A percentile compares a stretch with the other conserved stretches of the same genome.
Evolutionary conservation across 78 protist genomes (phyloP).

Genomic region (slime mould (Dictyostelium discoideum)): DNA sequence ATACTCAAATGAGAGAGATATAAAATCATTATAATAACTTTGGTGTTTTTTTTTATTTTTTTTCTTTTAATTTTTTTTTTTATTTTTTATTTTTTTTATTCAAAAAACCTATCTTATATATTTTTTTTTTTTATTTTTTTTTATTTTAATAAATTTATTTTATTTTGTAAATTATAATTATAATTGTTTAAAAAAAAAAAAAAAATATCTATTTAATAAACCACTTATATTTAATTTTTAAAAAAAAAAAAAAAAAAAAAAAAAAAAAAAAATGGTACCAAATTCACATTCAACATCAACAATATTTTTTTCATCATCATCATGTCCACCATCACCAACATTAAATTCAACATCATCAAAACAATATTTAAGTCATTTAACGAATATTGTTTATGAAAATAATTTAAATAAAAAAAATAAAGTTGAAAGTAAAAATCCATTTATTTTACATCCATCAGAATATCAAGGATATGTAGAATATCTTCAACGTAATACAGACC

Average conservation of each 20-base stretch:
- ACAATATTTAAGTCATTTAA: background rate
- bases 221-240: no score
- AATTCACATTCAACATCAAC: background rate
- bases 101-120: background rate
- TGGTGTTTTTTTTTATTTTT: background rate
- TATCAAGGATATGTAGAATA: conserved; percentile 5
- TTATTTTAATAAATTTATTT: no score
- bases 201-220: no score
- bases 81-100: background rate
- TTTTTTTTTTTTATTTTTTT: no score
- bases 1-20: background rate
- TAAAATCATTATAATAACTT: background rate
- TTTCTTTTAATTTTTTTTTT: background rate
- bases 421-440: background rate
- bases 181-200: background rate
- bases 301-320: background rate
- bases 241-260: no score
- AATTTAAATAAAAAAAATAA: background rate
- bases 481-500: background rate
- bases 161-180: no score
- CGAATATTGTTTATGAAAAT: background rate
- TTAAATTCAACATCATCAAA: background rate
- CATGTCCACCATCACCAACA: background rate
- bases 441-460: background rate
- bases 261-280: background rate